Evolutionary conservation across 2,329 filamentous ascomycete genomes (phyloP).

Genomic region (Colletotrichum kahawae): DNA sequence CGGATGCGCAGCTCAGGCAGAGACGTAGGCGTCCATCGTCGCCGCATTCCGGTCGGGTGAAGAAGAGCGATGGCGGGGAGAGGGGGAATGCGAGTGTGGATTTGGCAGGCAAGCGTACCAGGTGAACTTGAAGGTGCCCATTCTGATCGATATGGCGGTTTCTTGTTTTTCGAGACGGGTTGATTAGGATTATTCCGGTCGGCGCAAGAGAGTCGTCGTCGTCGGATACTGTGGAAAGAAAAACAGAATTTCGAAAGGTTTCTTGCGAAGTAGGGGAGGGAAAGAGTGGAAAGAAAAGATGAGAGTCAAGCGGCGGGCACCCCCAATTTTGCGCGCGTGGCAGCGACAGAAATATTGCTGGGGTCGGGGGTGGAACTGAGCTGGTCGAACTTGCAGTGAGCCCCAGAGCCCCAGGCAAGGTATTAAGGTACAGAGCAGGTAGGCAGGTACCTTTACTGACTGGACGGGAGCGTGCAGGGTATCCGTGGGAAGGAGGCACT

Average conservation of each 20-base stretch:
- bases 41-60: background rate
- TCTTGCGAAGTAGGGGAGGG: background rate
- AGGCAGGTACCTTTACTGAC: background rate
- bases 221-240: background rate
- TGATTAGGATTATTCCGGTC: slow-evolving; percentile 7
- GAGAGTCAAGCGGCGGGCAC: background rate
- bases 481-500: background rate
- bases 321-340: slow-evolving; percentile 15
- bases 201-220: background rate
- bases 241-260: background rate
- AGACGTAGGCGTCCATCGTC: background rate
- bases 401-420: background rate
- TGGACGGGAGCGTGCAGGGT: background rate
- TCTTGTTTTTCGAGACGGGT: background rate
- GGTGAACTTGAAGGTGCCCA: slow-evolving; percentile 24
- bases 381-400: background rate
- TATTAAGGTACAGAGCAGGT: background rate
- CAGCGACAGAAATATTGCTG: slow-evolving; percentile 4
- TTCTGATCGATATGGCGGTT: background rate
- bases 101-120: slow-evolving; percentile 15
- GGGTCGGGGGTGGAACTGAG: background rate
- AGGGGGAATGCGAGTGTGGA: background rate
- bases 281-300: slow-evolving; percentile 5
- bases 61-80: background rate
- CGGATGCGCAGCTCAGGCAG: background rate